Base-by-base conservation (phyloP, 306 rosid species). In the Mimosa pudica region DNA sequence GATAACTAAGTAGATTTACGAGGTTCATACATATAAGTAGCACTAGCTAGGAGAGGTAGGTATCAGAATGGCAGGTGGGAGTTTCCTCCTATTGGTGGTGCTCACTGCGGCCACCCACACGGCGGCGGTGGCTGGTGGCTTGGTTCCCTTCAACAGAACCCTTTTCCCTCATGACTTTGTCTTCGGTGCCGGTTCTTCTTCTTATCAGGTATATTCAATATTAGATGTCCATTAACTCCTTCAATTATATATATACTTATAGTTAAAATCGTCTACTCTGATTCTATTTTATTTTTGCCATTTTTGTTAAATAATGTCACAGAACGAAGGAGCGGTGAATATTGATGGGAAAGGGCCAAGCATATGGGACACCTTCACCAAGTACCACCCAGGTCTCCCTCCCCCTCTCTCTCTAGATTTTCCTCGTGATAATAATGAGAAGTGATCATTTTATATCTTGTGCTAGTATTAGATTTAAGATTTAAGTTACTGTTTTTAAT, bases 281-380 rank as follows among this genome's bases (percentile, higher is more conserved):
- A 10, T 48, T 51, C 57, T 12, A 4, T 49, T 0, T 5, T 14
- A 12, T 52, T 57, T 57, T 57, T 1, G 5, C 11, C 32, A 2
- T 35, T 12, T 2, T 45, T 30, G 63, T 24, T 60, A 8, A 4
- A 54, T 3, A 51, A 8, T 16, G 10, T 13, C 8, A 42, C 24
- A 83, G 88, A 82, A 30, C 17, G 89, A 88, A 77, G 91, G 88
- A 45, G 89, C 86, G 14, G 52, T 83, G 44, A 0, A 49, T 58
- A 35, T 49, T 11, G 81, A 77, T 58, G 86, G 89, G 4, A 88
- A 58, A 47, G 89, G 88, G 54, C 67, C 89, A 24, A 74, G 86
- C 51, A 86, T 83, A 49, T 88, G 88, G 83, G 92, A 84, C 67
- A 76, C 83, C 11, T 86, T 17, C 78, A 84, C 83, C 30, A 69